These are phyloP conservation scores for Lathyrus tuberosus DNA, from an alignment of 306 rosid species.

Conservation along the genomic window DNA sequence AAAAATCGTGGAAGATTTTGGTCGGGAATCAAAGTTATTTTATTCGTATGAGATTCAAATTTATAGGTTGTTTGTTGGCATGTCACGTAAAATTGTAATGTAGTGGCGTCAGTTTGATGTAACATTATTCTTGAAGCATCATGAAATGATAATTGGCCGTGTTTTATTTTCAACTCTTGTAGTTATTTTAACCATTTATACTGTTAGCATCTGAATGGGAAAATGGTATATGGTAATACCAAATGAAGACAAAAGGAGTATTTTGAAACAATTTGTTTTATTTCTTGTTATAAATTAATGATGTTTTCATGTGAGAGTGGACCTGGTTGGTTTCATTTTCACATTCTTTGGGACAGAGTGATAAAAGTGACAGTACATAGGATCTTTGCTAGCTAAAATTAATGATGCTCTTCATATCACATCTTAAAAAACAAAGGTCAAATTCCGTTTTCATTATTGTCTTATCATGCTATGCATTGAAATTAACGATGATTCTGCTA, in stretches of 20 bases:
- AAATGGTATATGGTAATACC: conserved; percentile 2
- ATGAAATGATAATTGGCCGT: conserved; percentile 32
- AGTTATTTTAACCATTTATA: conserved; percentile 23
- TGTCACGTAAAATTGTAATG: conserved; percentile 1
- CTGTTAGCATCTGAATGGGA: conserved; percentile 5
- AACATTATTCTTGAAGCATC: conserved; percentile 41
- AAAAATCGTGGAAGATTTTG: neutral
- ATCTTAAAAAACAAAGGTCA: conserved; percentile 14
- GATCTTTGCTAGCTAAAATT: conserved; percentile 20
- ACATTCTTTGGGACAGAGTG: conserved; percentile 28
- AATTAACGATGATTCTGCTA: neutral
- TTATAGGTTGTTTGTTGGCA: neutral
- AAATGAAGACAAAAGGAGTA: conserved; percentile 13
- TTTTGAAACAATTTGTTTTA: neutral
- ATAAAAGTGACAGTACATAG: conserved; percentile 9
- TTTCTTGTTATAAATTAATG: neutral
- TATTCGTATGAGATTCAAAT: conserved; percentile 9
- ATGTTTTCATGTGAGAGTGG: conserved; percentile 1
- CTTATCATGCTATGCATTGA: conserved; percentile 34
- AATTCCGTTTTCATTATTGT: conserved; percentile 42
- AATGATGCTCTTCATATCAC: conserved; percentile 30
- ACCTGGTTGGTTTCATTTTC: conserved; percentile 26
- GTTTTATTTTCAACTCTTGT: conserved; percentile 42
- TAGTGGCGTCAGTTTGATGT: conserved; percentile 36
- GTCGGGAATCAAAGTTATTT: neutral